phyloP scores from a whole-genome alignment of 306 rosid genomes.

The Cicer bijugum region DNA sequence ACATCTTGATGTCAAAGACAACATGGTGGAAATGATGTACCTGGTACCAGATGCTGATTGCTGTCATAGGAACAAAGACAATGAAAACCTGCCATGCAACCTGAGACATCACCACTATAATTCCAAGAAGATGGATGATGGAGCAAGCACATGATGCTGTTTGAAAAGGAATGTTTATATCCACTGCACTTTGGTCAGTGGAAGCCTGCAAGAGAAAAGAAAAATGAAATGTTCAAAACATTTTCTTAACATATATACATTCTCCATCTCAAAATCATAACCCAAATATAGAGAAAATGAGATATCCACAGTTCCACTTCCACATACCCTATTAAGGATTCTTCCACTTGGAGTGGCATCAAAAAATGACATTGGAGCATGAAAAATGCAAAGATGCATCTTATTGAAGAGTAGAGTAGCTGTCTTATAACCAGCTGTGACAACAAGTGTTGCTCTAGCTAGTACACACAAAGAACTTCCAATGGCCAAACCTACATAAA shows the following conservation, averaged over 20 bases:
- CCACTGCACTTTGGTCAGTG: slow-evolving; percentile 73
- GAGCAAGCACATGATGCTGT: slow-evolving; percentile 8
- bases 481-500: slow-evolving; percentile 69
- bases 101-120: slow-evolving; percentile 47
- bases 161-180: slow-evolving; percentile 52
- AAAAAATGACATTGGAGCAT: slow-evolving; percentile 85
- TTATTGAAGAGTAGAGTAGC: slow-evolving; percentile 71
- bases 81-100: slow-evolving; percentile 52
- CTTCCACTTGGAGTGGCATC: slow-evolving; percentile 88
- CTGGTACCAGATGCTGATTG: slow-evolving; percentile 48
- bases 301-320: slow-evolving; percentile 4
- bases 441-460: slow-evolving; percentile 52
- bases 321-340: slow-evolving; percentile 73
- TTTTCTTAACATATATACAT: neutral
- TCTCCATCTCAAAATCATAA: too few relatives aligned
- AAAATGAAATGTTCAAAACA: neutral
- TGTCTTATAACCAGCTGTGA: slow-evolving; percentile 67
- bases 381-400: slow-evolving; percentile 78
- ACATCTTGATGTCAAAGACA: neutral
- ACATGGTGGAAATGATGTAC: slow-evolving; percentile 28
- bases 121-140: slow-evolving; percentile 39
- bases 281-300: neutral
- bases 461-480: slow-evolving; percentile 69
- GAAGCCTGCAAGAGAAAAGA: slow-evolving; percentile 61
- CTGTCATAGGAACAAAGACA: slow-evolving; percentile 49